Conservation (phyloP, 2,329 filamentous ascomycete species). For the Diaporthe helianthi region DNA sequence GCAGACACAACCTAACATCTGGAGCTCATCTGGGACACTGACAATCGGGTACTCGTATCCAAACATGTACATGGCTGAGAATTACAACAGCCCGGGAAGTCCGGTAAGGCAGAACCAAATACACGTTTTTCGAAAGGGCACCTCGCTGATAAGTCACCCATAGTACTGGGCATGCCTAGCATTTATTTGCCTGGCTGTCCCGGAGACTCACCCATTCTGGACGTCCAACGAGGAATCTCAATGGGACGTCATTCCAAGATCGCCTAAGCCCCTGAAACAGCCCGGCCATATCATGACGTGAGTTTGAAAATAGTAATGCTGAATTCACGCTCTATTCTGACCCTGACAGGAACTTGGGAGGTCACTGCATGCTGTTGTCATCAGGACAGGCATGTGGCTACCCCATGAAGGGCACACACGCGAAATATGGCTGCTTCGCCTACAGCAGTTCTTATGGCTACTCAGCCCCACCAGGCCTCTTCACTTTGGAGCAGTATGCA, state of each 20-base stretch:
- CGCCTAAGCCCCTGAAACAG: conserved; percentile 65
- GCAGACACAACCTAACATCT: conserved; percentile 77
- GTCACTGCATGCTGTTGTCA: conserved; percentile 77
- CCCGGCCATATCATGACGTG: conserved; percentile 75
- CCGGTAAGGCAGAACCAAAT: conserved; percentile 49
- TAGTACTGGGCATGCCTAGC: conserved; percentile 82
- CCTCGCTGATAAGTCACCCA: conserved; percentile 29
- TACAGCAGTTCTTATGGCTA: conserved; percentile 81
- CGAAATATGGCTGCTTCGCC: conserved; percentile 81
- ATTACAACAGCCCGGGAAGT: conserved; percentile 80
- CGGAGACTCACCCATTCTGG: conserved; percentile 78
- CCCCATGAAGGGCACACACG: conserved; percentile 80
- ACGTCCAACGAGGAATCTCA: conserved; percentile 69
- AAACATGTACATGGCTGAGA: conserved; percentile 80
- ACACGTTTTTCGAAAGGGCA: background rate
- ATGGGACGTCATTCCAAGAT: conserved; percentile 60
- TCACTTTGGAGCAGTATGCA: conserved; percentile 78
- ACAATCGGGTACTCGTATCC: conserved; percentile 81
- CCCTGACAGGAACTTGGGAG: conserved; percentile 64
- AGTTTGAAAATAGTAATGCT: conserved; percentile 20
- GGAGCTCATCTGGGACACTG: conserved; percentile 76
- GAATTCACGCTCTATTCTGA: background rate
- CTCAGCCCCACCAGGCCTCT: conserved; percentile 77
- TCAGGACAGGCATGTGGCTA: conserved; percentile 85
- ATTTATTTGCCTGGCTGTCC: conserved; percentile 76